Conservation (phyloP, 352 stramenopile genomes). For the Phytophthora sp. region DNA sequence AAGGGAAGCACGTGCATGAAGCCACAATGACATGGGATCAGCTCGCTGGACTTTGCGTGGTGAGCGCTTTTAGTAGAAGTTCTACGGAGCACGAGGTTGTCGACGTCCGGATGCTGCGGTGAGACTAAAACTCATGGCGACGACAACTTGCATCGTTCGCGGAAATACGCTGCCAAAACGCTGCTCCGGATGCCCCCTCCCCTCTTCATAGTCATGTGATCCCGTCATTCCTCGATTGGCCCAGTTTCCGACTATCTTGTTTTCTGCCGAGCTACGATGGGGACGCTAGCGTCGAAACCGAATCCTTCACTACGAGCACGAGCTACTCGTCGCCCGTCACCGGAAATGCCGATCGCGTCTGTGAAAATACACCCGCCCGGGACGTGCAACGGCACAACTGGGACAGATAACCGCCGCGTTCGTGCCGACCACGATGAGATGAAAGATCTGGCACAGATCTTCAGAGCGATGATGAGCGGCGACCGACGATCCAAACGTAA, state of each 20-base stretch:
- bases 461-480: constrained; percentile 28
- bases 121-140: constrained; percentile 27
- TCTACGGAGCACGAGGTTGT: constrained; percentile 19
- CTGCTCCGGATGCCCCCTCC: constrained; percentile 10
- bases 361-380: constrained; percentile 15
- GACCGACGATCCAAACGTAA: constrained; percentile 28
- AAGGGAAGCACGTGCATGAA: constrained; percentile 14
- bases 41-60: too few relatives aligned
- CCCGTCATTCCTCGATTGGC: constrained; percentile 23
- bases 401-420: constrained; percentile 13
- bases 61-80: background rate
- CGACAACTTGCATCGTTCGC: constrained; percentile 7
- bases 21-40: background rate
- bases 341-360: constrained; percentile 16
- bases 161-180: background rate
- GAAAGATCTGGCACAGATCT: constrained; percentile 26
- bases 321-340: constrained; percentile 11
- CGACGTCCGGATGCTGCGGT: constrained; percentile 9
- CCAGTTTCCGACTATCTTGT: background rate
- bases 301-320: constrained; percentile 4
- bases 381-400: constrained; percentile 17
- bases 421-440: constrained; percentile 22
- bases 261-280: constrained; percentile 16
- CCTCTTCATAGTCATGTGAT: constrained; percentile 6
- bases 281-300: constrained; percentile 16